Evolutionary conservation across 192 early-diverging fungal species (phyloP).

Genomic region (Chytriomyces sp.): DNA sequence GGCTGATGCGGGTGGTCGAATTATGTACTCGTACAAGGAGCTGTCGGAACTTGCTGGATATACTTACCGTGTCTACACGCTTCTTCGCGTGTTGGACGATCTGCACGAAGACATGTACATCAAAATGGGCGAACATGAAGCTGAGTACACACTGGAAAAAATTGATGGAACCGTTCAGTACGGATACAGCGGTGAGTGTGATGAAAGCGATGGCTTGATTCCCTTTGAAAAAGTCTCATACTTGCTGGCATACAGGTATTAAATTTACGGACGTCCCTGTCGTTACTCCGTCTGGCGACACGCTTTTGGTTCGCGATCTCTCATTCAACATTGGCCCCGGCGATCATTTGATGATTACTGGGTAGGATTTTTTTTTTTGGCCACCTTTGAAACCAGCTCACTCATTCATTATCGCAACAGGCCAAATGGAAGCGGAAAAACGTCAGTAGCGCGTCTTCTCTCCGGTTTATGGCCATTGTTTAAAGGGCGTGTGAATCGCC

Average conservation of each 20-base stretch:
- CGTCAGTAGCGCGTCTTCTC: slow-evolving; percentile 20
- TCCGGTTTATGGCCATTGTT: slow-evolving; percentile 81
- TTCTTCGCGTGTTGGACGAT: slow-evolving; percentile 88
- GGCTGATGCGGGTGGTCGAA: slow-evolving; percentile 88
- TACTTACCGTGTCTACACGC: slow-evolving; percentile 84
- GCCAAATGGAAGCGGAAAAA: slow-evolving; percentile 36
- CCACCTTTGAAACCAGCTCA: background rate
- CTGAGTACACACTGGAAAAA: slow-evolving; percentile 37
- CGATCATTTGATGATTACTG: slow-evolving; percentile 51
- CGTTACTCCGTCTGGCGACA: slow-evolving; percentile 92
- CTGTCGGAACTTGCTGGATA: slow-evolving; percentile 94
- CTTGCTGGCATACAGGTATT: slow-evolving; percentile 49
- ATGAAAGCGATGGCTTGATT: background rate
- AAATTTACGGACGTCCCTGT: slow-evolving; percentile 92
- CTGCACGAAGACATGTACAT: slow-evolving; percentile 79
- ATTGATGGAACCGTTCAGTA: slow-evolving; percentile 29
- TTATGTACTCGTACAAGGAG: slow-evolving; percentile 95
- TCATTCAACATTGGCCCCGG: slow-evolving; percentile 35
- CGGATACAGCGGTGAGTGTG: slow-evolving; percentile 24
- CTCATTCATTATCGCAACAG: background rate
- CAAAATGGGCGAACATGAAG: slow-evolving; percentile 56
- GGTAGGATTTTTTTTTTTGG: background rate
- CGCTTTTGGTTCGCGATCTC: slow-evolving; percentile 60
- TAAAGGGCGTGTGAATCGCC: slow-evolving; percentile 60
- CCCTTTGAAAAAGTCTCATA: slow-evolving; percentile 1